Evolutionary conservation across 495 filamentous ascomycete genomes (phyloP).

Genomic region (Elaphomyces granulatus): DNA sequence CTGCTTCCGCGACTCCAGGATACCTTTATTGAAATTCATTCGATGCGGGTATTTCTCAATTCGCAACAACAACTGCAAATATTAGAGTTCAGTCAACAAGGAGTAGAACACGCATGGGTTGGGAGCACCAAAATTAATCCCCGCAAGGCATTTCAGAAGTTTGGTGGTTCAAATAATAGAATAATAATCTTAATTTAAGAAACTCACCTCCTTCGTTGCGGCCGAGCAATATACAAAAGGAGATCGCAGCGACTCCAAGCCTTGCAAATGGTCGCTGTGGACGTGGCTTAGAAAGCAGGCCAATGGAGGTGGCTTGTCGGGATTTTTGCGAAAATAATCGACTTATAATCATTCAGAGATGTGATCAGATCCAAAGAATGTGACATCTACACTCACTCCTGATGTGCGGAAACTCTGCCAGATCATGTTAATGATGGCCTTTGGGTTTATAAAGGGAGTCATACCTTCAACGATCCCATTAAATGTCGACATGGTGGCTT

Average conservation of each 20-base stretch:
- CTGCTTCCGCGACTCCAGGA: slow-evolving; percentile 53
- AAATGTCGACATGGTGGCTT: slow-evolving; percentile 58
- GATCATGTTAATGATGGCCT: not conserved
- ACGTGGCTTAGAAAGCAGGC: slow-evolving; percentile 90
- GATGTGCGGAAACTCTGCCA: slow-evolving; percentile 56
- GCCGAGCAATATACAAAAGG: slow-evolving; percentile 86
- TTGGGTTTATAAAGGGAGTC: too few species aligned
- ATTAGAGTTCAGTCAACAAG: slow-evolving; percentile 3
- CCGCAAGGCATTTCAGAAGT: not conserved
- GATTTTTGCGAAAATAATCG: slow-evolving; percentile 64
- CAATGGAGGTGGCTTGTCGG: slow-evolving; percentile 44
- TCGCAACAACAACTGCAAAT: slow-evolving; percentile 42
- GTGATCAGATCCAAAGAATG: not conserved
- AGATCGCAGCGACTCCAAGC: slow-evolving; percentile 59
- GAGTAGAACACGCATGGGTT: not conserved
- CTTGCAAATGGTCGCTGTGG: slow-evolving; percentile 80
- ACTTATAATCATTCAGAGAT: slow-evolving; percentile 30
- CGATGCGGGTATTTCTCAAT: slow-evolving; percentile 67
- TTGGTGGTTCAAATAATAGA: not conserved
- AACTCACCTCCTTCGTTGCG: slow-evolving; percentile 55
- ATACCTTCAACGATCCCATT: slow-evolving; percentile 50
- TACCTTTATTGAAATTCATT: slow-evolving; percentile 63
- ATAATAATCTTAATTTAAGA: too few species aligned
- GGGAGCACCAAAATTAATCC: not conserved
- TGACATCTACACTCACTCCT: slow-evolving; percentile 25